phyloP scores from a whole-genome alignment of 306 rosid genomes.

The Myrica gale region DNA sequence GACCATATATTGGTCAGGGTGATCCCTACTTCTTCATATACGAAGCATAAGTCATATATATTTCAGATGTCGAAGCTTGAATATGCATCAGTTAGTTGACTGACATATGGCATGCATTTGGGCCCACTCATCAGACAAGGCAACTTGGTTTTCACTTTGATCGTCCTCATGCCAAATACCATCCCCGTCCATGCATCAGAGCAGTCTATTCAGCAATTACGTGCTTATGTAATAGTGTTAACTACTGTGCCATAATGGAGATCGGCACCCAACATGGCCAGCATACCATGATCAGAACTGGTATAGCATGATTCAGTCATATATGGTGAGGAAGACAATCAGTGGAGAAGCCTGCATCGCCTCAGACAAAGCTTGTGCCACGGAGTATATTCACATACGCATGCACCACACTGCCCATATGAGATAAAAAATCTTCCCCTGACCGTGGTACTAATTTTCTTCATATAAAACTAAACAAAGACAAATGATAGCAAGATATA shows the following conservation, averaged over 20 bases:
- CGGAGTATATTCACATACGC: not conserved
- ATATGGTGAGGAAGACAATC: not conserved
- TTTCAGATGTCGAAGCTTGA: not conserved
- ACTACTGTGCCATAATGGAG: no score
- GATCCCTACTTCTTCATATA: not conserved
- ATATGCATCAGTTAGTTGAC: conserved; percentile 8
- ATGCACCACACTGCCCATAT: not conserved
- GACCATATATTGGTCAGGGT: not conserved
- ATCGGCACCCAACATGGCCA: no score
- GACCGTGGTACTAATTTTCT: not conserved
- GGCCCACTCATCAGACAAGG: not conserved
- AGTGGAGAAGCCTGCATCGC: not conserved
- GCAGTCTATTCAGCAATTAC: not conserved
- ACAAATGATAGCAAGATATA: not conserved
- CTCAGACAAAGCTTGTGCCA: not conserved
- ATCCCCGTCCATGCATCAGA: not conserved
- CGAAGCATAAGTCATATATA: not conserved
- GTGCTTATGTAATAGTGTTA: no score
- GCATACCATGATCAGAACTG: no score
- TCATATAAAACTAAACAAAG: not conserved
- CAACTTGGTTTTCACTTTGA: not conserved
- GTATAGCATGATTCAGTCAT: no score
- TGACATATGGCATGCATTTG: not conserved
- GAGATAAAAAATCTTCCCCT: not conserved
- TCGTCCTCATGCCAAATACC: not conserved